phyloP scores from a whole-genome alignment of 768 basidiomycete species.

The Neoboletus subvelutipes region DNA sequence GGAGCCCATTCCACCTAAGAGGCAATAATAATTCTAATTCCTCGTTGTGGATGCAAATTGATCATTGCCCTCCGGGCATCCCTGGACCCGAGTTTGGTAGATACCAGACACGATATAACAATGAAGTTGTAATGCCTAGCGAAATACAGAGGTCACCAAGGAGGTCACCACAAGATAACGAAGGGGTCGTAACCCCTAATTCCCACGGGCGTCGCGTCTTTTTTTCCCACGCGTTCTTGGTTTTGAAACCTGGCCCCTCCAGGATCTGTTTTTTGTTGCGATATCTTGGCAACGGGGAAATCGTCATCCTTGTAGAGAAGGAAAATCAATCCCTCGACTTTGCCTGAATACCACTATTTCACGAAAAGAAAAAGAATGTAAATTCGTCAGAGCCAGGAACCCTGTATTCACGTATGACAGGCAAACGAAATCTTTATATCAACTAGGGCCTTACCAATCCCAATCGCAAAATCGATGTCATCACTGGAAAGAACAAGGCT shows the following conservation, averaged over 20 bases:
- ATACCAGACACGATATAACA: too few species aligned
- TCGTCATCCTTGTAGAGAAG: neutral
- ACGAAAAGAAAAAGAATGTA: neutral
- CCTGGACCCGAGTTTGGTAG: too few species aligned
- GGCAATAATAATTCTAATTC: neutral
- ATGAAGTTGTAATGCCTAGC: too few species aligned
- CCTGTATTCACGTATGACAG: conserved; percentile 32
- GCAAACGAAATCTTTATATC: conserved; percentile 66
- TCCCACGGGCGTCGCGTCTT: too few species aligned
- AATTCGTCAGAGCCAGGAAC: neutral
- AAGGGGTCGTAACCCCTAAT: too few species aligned
- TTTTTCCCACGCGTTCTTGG: too few species aligned
- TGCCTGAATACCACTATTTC: neutral
- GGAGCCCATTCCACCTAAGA: neutral
- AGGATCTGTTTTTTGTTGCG: too few species aligned
- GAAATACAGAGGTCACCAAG: too few species aligned
- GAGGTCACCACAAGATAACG: too few species aligned
- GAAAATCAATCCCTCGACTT: neutral
- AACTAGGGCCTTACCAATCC: conserved; percentile 64
- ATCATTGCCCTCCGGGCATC: too few species aligned
- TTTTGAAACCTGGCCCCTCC: too few species aligned
- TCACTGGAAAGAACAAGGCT: conserved; percentile 49
- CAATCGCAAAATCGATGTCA: conserved; percentile 78
- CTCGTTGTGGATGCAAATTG: neutral
- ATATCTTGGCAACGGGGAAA: neutral